phyloP scores from a whole-genome alignment of 371 early-diverging fungal species.

The Apophysomyces ossiformis region DNA sequence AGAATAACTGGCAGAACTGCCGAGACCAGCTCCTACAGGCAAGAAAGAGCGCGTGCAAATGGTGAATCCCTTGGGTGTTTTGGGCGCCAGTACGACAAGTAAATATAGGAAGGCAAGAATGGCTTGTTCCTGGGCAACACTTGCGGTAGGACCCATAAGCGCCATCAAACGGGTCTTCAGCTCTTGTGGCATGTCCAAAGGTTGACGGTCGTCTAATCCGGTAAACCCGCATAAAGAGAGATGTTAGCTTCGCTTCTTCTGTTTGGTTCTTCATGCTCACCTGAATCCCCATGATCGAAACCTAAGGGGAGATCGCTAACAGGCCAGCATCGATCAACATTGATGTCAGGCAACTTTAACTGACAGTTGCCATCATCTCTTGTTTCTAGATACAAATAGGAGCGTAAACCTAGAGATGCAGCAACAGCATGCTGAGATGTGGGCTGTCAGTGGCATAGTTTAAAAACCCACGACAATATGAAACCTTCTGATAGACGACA shows the following conservation, averaged over 20 bases:
- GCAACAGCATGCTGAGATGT: conserved; percentile 60
- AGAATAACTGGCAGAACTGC: conserved; percentile 93
- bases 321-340: conserved; percentile 43
- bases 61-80: conserved; percentile 46
- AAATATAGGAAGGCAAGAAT: conserved; percentile 53
- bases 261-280: conserved; percentile 12
- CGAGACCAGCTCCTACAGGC: conserved; percentile 96
- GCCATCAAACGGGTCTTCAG: conserved; percentile 21
- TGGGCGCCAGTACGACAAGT: conserved; percentile 28
- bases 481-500: conserved; percentile 94
- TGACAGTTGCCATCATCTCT: conserved; percentile 42
- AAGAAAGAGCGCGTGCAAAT: conserved; percentile 74
- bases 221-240: no score
- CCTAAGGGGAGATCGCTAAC: conserved; percentile 39
- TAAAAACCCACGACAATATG: not conserved
- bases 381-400: conserved; percentile 59
- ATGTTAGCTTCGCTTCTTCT: no score
- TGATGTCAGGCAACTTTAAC: conserved; percentile 60
- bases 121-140: conserved; percentile 37
- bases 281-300: conserved; percentile 24
- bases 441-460: not conserved
- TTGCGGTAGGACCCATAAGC: conserved; percentile 15
- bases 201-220: conserved; percentile 37
- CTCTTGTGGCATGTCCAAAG: conserved; percentile 39
- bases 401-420: conserved; percentile 73